Evolutionary conservation across 2,329 filamentous ascomycete genomes (phyloP).

Genomic region (Pseudofabraea citricarpa): DNA sequence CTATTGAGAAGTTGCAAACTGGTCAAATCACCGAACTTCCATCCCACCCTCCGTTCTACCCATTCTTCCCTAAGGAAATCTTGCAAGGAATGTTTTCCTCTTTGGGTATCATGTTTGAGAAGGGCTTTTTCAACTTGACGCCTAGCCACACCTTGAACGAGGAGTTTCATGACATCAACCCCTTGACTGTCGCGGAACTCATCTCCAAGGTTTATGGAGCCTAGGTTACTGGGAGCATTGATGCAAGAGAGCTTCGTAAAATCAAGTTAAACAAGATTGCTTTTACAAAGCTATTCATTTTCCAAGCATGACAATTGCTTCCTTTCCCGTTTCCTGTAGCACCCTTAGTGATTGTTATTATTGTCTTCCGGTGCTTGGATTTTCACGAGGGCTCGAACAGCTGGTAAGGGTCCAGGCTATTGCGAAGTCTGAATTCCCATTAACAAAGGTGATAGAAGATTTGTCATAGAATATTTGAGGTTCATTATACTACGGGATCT

Average conservation of each 20-base stretch:
- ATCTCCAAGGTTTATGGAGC: not conserved
- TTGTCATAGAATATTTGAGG: no score
- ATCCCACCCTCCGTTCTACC: constrained; percentile 17
- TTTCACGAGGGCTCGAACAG: not conserved
- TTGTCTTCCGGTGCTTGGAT: not conserved
- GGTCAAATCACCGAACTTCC: constrained; percentile 32
- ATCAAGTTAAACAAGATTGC: not conserved
- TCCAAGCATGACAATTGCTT: not conserved
- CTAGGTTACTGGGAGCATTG: not conserved
- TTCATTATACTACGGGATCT: no score
- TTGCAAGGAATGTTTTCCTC: constrained; percentile 18
- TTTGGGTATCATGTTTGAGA: constrained; percentile 19
- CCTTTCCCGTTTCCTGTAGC: not conserved
- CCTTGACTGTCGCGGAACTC: constrained; percentile 19
- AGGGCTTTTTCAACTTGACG: constrained; percentile 16
- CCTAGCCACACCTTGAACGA: constrained; percentile 20
- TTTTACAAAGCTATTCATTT: not conserved
- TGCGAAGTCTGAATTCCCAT: no score
- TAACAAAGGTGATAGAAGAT: no score
- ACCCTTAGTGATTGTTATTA: not conserved
- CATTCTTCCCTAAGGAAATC: constrained; percentile 20
- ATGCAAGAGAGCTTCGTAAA: not conserved
- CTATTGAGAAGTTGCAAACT: constrained; percentile 26
- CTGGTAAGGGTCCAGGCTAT: no score
- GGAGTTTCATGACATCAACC: constrained; percentile 25